Evolutionary conservation across 352 stramenopile species (phyloP).

Genomic region (Globisporangium nodosum): DNA sequence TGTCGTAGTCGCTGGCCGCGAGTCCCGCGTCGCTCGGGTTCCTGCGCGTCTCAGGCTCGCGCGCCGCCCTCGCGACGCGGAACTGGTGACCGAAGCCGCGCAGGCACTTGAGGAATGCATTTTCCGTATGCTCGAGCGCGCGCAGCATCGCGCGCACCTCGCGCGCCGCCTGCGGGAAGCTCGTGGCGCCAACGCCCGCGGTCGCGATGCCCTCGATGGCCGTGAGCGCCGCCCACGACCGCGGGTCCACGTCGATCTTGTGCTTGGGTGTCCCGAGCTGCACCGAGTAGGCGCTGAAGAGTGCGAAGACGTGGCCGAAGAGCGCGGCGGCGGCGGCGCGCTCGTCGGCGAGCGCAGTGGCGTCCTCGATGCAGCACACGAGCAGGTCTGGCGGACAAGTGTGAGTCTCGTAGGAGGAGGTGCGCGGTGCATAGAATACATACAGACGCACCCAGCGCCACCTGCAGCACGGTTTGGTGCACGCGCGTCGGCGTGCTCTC

Average conservation of each 20-base stretch:
- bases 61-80: background rate
- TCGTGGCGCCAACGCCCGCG: constrained; percentile 11
- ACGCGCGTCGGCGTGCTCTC: constrained; percentile 49
- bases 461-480: constrained; percentile 57
- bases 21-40: background rate
- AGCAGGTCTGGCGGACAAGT: constrained; percentile 24
- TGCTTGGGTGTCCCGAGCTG: constrained; percentile 50
- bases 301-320: constrained; percentile 42
- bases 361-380: constrained; percentile 28
- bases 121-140: constrained; percentile 34
- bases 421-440: too few relatives aligned
- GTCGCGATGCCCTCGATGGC: constrained; percentile 28
- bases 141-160: constrained; percentile 49
- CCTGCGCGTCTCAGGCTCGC: background rate
- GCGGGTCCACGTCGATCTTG: constrained; percentile 56
- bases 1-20: background rate
- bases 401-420: background rate
- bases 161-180: constrained; percentile 21
- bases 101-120: constrained; percentile 64
- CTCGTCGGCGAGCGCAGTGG: background rate
- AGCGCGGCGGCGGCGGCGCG: constrained; percentile 16
- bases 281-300: constrained; percentile 61
- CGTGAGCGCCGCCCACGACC: constrained; percentile 34
- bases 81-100: constrained; percentile 26
- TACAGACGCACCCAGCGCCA: constrained; percentile 27